Conservation (phyloP, 495 filamentous ascomycete species). For the Sordaria brevicollis region DNA sequence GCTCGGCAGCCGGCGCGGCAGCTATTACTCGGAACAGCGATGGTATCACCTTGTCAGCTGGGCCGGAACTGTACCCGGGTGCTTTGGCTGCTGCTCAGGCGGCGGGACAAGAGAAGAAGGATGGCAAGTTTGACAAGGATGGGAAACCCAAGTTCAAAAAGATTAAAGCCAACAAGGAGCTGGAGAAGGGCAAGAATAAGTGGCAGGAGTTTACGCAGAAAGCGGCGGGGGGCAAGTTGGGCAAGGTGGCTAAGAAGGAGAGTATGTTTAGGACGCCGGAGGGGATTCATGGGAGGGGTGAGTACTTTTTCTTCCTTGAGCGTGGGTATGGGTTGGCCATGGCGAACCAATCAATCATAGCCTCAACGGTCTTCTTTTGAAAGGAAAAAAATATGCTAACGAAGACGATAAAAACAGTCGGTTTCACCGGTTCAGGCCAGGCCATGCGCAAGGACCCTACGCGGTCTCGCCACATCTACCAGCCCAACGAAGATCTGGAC, state of each 20-base stretch:
- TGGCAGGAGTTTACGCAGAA: slow-evolving; percentile 88
- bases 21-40: slow-evolving; percentile 12
- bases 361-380: not conserved
- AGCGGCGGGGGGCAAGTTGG: slow-evolving; percentile 57
- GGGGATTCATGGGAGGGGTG: slow-evolving; percentile 76
- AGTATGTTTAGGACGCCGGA: slow-evolving; percentile 96
- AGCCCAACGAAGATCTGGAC: slow-evolving; percentile 68
- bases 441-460: slow-evolving; percentile 86
- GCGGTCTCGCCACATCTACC: slow-evolving; percentile 77
- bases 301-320: slow-evolving; percentile 1
- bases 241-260: slow-evolving; percentile 59
- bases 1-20: slow-evolving; percentile 8
- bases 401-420: slow-evolving; percentile 51
- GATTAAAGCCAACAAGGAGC: slow-evolving; percentile 79
- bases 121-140: slow-evolving; percentile 16
- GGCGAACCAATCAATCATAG: no score
- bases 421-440: slow-evolving; percentile 90
- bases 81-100: not conserved
- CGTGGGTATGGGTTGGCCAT: no score
- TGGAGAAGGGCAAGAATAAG: slow-evolving; percentile 83
- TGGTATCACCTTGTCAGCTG: slow-evolving; percentile 72
- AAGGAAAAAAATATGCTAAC: slow-evolving; percentile 22
- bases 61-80: slow-evolving; percentile 64
- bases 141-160: slow-evolving; percentile 49
- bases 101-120: slow-evolving; percentile 11